phyloP scores from a whole-genome alignment of 164 flowering plant genomes.

The Hamamelis virginiana region DNA sequence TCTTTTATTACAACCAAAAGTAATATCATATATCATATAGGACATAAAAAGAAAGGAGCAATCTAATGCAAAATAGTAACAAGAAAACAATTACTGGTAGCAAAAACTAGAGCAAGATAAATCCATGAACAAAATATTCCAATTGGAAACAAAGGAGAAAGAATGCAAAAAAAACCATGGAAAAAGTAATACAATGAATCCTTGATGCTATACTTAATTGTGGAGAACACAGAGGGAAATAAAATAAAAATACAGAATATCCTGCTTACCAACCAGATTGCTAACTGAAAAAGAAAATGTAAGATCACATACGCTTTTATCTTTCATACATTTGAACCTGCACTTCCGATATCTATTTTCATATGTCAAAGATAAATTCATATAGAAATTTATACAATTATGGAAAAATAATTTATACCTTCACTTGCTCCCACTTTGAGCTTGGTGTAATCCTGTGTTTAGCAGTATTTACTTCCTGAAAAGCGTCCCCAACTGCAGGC shows the following conservation, averaged over 20 bases:
- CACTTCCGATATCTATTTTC: not conserved
- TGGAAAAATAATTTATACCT: conserved; percentile 59
- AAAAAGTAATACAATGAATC: no score
- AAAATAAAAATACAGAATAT: not conserved
- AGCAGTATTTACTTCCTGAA: conserved; percentile 45
- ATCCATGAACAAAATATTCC: no score
- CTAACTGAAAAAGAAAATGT: not conserved
- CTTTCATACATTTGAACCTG: not conserved
- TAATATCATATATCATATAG: not conserved
- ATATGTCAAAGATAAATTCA: not conserved
- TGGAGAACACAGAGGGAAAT: not conserved
- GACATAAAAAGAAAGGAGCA: not conserved
- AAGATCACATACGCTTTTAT: no score
- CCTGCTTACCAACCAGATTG: not conserved
- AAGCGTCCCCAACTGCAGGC: conserved; percentile 50
- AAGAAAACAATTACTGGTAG: no score
- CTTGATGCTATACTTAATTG: not conserved
- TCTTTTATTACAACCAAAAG: not conserved
- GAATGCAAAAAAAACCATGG: no score
- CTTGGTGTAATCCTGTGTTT: conserved; percentile 73
- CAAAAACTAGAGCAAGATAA: no score
- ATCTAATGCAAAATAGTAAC: not conserved
- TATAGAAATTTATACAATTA: not conserved
- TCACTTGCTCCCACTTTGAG: conserved; percentile 97
- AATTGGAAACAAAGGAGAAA: no score